Conservation (phyloP, 2,329 filamentous ascomycete genomes). For the Trichoderma cornu-damae region DNA sequence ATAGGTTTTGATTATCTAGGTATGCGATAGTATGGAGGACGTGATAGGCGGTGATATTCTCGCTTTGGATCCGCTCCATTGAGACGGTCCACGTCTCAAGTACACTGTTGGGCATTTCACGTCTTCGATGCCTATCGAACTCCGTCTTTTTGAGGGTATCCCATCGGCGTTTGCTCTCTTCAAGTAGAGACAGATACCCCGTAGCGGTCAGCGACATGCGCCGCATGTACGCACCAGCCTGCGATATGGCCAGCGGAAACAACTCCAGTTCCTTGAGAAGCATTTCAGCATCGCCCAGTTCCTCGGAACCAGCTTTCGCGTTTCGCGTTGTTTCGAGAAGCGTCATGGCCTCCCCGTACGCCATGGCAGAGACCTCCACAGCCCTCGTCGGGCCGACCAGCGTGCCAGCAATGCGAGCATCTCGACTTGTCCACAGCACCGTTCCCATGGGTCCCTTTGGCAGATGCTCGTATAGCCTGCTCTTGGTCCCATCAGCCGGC, state of each 20-base stretch:
- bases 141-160: slow-evolving; percentile 22
- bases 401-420: slow-evolving; percentile 22
- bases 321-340: neutral
- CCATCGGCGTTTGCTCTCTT: slow-evolving; percentile 24
- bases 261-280: slow-evolving; percentile 26
- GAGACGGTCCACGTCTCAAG: slow-evolving; percentile 34
- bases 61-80: slow-evolving; percentile 28
- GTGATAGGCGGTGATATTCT: slow-evolving; percentile 21
- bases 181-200: slow-evolving; percentile 27
- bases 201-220: slow-evolving; percentile 23
- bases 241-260: slow-evolving; percentile 32
- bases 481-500: neutral
- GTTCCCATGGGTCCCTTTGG: slow-evolving; percentile 26
- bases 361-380: slow-evolving; percentile 27
- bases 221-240: slow-evolving; percentile 32
- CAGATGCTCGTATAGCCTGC: slow-evolving; percentile 23
- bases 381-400: slow-evolving; percentile 26
- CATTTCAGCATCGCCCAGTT: neutral
- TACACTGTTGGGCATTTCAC: slow-evolving; percentile 30
- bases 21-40: slow-evolving; percentile 32
- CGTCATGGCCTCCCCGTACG: neutral
- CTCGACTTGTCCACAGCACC: slow-evolving; percentile 33
- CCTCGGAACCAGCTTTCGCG: slow-evolving; percentile 20
- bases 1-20: slow-evolving; percentile 32
- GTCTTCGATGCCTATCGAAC: slow-evolving; percentile 29